Conservation (phyloP, 2,329 filamentous ascomycete genomes). For the Calonectria fujianensis region DNA sequence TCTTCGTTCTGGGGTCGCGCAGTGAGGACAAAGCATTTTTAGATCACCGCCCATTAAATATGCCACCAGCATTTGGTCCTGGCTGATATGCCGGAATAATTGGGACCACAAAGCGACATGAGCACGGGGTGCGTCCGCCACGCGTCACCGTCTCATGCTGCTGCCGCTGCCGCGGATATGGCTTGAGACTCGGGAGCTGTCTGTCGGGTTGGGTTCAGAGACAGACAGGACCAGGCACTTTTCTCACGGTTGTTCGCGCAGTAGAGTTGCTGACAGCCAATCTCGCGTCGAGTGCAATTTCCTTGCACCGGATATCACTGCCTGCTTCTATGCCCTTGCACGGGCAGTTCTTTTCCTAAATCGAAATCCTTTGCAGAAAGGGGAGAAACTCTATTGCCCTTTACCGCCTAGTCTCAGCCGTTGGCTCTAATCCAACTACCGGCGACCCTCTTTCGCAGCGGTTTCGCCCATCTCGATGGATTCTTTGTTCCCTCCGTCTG, state of each 20-base stretch:
- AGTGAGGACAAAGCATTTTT: constrained; percentile 28
- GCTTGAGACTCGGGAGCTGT: constrained; percentile 2
- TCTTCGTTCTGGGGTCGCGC: not conserved
- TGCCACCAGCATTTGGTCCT: constrained; percentile 33
- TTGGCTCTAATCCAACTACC: constrained; percentile 49
- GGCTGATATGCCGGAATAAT: constrained; percentile 13
- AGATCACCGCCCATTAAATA: constrained; percentile 24
- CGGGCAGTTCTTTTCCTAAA: constrained; percentile 23
- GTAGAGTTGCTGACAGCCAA: constrained; percentile 28
- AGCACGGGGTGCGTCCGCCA: constrained; percentile 49
- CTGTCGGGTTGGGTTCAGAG: not conserved
- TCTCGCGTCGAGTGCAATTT: constrained; percentile 36
- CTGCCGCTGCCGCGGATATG: not conserved
- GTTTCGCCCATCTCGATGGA: constrained; percentile 35
- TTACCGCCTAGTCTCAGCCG: constrained; percentile 40
- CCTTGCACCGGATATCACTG: constrained; percentile 32
- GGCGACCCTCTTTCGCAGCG: constrained; percentile 27
- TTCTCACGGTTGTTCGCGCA: not conserved
- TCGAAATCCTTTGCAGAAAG: constrained; percentile 27
- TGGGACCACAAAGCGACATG: constrained; percentile 21
- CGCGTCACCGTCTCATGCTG: constrained; percentile 49
- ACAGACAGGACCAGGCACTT: not conserved
- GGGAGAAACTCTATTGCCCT: constrained; percentile 38
- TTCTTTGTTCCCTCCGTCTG: constrained; percentile 18
- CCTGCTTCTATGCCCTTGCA: constrained; percentile 25